Conservation (phyloP, 2,329 filamentous ascomycete genomes). For the Fusarium nygamai region DNA sequence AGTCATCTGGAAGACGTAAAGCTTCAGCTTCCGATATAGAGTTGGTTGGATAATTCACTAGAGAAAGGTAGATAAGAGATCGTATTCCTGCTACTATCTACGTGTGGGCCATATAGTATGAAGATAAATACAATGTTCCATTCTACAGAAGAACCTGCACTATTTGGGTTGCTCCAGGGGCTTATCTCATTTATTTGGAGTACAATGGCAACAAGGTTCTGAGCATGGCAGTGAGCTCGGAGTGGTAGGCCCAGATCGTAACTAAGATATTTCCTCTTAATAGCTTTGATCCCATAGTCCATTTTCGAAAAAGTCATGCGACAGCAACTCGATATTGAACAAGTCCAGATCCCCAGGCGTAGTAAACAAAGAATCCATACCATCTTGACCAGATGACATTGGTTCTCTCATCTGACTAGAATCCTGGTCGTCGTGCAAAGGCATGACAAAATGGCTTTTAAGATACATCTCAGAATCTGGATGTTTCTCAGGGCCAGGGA, state of each 20-base stretch:
- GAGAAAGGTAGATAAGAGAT: too few relatives aligned
- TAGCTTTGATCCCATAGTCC: neutral
- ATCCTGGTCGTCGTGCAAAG: neutral
- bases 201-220: too few relatives aligned
- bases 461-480: neutral
- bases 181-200: too few relatives aligned
- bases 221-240: neutral
- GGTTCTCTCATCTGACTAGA: accelerated
- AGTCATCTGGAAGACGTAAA: too few relatives aligned
- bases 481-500: neutral
- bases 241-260: neutral
- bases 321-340: neutral
- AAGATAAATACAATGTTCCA: too few relatives aligned
- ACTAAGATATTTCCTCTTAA: accelerated
- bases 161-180: too few relatives aligned
- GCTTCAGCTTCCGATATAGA: too few relatives aligned
- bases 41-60: too few relatives aligned
- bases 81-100: too few relatives aligned
- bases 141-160: too few relatives aligned
- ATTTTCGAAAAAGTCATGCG: neutral
- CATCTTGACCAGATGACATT: neutral
- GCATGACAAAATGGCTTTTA: neutral
- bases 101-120: too few relatives aligned
- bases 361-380: neutral
- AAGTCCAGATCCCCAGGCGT: neutral